phyloP scores from a whole-genome alignment of 2,329 filamentous ascomycete species.

The Aureobasidium sp. region DNA sequence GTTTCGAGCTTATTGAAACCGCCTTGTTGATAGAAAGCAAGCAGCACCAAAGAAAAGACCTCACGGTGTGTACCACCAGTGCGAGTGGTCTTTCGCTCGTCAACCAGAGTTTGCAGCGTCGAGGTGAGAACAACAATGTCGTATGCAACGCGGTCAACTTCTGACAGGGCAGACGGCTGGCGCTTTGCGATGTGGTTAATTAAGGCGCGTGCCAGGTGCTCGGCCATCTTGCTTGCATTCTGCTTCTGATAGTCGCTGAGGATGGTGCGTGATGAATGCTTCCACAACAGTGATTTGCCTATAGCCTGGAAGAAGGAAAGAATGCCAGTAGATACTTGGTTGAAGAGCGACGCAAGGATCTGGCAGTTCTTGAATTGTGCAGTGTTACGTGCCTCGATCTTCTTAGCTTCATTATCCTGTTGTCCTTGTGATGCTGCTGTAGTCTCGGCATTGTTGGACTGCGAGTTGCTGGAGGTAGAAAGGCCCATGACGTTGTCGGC shows the following conservation, averaged over 20 bases:
- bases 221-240: constrained; percentile 52
- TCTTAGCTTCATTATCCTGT: neutral
- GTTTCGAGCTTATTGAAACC: constrained; percentile 67
- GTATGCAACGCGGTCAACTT: constrained; percentile 46
- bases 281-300: constrained; percentile 70
- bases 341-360: constrained; percentile 66
- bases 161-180: neutral
- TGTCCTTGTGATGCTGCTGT: neutral
- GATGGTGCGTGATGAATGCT: constrained; percentile 37
- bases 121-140: constrained; percentile 74
- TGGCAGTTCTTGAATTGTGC: constrained; percentile 65
- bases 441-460: neutral
- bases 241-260: constrained; percentile 57
- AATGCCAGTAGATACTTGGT: constrained; percentile 69
- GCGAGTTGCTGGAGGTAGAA: neutral
- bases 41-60: constrained; percentile 62
- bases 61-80: constrained; percentile 39
- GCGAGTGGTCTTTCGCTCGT: constrained; percentile 41
- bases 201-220: constrained; percentile 63
- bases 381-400: neutral
- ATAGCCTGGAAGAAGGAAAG: constrained; percentile 78
- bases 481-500: constrained; percentile 31
- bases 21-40: constrained; percentile 75
- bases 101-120: constrained; percentile 69
- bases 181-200: constrained; percentile 42